Evolutionary conservation across 2,329 filamentous ascomycete genomes (phyloP).

Genomic region (Septoria linicola): DNA sequence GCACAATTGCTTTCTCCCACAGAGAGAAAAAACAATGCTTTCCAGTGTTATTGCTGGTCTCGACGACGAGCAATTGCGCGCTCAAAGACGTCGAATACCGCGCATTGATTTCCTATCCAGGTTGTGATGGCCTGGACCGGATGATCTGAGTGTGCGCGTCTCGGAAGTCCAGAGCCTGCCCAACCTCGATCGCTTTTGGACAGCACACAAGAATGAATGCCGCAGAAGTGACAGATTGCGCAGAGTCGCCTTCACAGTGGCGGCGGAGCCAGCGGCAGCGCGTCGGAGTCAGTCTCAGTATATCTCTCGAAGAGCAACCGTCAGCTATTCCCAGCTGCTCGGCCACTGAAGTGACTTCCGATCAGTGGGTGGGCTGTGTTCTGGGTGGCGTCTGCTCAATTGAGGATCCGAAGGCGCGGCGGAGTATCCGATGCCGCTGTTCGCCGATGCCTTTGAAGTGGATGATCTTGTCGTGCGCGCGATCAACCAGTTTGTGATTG

Average conservation of each 20-base stretch:
- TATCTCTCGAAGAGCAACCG: background rate
- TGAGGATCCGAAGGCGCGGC: constrained; percentile 11
- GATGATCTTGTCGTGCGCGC: background rate
- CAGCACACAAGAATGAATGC: background rate
- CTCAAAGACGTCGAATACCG: too few relatives aligned
- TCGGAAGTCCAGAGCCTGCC: background rate
- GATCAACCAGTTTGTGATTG: background rate
- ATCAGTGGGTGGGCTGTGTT: constrained; percentile 6
- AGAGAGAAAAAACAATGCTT: too few relatives aligned
- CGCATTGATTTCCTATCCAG: background rate
- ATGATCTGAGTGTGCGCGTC: background rate
- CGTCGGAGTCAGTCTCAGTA: background rate
- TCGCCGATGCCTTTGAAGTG: background rate
- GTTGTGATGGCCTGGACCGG: background rate
- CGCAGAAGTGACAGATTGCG: too few relatives aligned
- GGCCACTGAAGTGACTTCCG: background rate
- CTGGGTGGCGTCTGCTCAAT: constrained; percentile 13
- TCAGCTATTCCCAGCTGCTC: background rate
- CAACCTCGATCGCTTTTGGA: background rate
- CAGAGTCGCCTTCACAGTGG: background rate
- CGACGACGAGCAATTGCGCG: too few relatives aligned
- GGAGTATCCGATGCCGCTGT: constrained; percentile 5
- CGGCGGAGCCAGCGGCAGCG: constrained; percentile 2
- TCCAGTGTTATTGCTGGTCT: too few relatives aligned
- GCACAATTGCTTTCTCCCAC: too few relatives aligned